These are phyloP conservation scores for Purpureocillium takamizusanense DNA, from an alignment of 2,329 filamentous ascomycete genomes.

Conservation along the genomic window DNA sequence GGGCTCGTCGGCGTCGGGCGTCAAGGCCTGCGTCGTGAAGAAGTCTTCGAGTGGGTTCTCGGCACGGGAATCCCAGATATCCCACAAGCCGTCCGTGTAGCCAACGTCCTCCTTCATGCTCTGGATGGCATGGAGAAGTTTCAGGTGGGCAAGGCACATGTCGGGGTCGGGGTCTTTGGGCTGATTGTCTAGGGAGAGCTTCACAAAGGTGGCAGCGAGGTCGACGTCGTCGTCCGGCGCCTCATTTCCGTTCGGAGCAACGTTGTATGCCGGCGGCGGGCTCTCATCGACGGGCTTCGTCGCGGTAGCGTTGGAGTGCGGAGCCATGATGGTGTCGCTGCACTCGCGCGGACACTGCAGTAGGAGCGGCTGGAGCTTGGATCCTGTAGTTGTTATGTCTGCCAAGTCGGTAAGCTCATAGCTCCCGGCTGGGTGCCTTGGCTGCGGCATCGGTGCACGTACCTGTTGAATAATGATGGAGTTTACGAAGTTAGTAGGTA, in stretches of 20 bases:
- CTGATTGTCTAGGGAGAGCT: background rate
- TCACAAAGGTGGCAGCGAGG: background rate
- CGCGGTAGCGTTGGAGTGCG: too few relatives aligned
- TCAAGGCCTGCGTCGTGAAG: background rate
- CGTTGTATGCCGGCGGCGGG: too few relatives aligned
- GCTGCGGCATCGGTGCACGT: too few relatives aligned
- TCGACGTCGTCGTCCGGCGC: background rate
- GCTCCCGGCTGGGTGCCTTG: too few relatives aligned
- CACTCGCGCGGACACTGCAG: too few relatives aligned
- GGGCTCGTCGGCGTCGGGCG: slow-evolving; percentile 4
- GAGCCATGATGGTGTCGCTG: too few relatives aligned
- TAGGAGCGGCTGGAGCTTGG: too few relatives aligned
- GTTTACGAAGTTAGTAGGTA: too few relatives aligned
- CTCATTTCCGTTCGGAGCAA: background rate
- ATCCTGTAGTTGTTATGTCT: too few relatives aligned
- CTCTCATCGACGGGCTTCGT: too few relatives aligned
- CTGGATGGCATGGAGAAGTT: slow-evolving; percentile 60
- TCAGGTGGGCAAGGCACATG: slow-evolving; percentile 64
- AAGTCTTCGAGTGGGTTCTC: slow-evolving; percentile 6
- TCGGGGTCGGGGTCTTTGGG: slow-evolving; percentile 18
- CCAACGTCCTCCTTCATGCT: slow-evolving; percentile 58
- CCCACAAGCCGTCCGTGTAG: slow-evolving; percentile 58
- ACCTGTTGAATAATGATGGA: too few relatives aligned
- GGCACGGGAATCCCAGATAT: slow-evolving; percentile 42
- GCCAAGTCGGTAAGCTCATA: too few relatives aligned